A percentile compares a stretch with the other conserved stretches of the same genome.
Conservation (phyloP, 2,329 filamentous ascomycete genomes). For the Aspergillus quadrilineatus region DNA sequence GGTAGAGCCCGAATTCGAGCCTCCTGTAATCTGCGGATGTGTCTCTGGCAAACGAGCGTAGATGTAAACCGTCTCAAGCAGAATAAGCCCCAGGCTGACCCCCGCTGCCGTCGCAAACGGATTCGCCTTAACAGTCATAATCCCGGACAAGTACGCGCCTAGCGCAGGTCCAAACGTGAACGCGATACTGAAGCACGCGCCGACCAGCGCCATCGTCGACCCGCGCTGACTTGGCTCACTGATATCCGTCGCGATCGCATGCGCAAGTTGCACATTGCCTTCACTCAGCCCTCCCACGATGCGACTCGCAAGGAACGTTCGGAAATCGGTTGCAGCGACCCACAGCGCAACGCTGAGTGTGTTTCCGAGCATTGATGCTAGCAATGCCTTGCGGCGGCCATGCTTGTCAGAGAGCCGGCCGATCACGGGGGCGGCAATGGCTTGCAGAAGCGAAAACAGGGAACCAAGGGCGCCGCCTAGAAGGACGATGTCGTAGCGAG, state of each 20-base stretch:
- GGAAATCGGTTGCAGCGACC: constrained; percentile 90
- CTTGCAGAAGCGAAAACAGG: constrained; percentile 89
- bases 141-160: constrained; percentile 78
- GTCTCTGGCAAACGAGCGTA: constrained; percentile 87
- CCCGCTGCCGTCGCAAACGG: constrained; percentile 91
- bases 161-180: constrained; percentile 95
- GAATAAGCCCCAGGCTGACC: constrained; percentile 79
- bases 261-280: constrained; percentile 93
- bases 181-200: constrained; percentile 92
- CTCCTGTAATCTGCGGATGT: constrained; percentile 57
- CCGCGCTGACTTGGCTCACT: constrained; percentile 81
- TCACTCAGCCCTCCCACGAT: constrained; percentile 91
- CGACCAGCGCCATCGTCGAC: constrained; percentile 92
- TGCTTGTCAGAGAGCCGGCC: constrained; percentile 83
- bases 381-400: constrained; percentile 80
- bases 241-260: constrained; percentile 94
- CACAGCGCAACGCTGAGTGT: constrained; percentile 90
- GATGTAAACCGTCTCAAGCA: constrained; percentile 83
- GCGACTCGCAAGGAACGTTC: constrained; percentile 90
- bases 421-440: constrained; percentile 87
- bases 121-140: constrained; percentile 77
- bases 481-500: constrained; percentile 93
- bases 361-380: constrained; percentile 91
- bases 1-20: constrained; percentile 21
- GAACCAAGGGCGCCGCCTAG: constrained; percentile 91